Evolutionary conservation across 495 filamentous ascomycete species (phyloP).

Genomic region (Aspergillus campestris): DNA sequence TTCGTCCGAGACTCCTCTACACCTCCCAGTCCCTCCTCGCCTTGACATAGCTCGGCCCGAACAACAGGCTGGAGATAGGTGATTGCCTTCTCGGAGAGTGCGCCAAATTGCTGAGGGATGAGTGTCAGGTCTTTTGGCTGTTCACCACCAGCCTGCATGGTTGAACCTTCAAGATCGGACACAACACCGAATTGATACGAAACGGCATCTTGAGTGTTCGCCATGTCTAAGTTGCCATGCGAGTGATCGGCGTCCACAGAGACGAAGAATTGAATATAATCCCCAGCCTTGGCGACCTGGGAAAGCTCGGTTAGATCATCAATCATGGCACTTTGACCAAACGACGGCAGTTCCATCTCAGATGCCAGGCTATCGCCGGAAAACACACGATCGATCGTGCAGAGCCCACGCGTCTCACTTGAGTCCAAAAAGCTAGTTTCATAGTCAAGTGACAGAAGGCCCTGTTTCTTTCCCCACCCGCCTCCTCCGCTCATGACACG

Average conservation of each 20-base stretch:
- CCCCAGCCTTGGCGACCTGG: slow-evolving; percentile 38
- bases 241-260: slow-evolving; percentile 16
- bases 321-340: slow-evolving; percentile 16
- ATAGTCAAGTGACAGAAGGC: slow-evolving; percentile 75
- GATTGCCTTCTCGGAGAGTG: slow-evolving; percentile 43
- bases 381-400: slow-evolving; percentile 16
- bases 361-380: slow-evolving; percentile 4
- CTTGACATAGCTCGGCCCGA: not conserved
- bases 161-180: slow-evolving; percentile 13
- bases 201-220: slow-evolving; percentile 2
- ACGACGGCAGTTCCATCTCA: slow-evolving; percentile 9
- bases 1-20: slow-evolving; percentile 23
- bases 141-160: slow-evolving; percentile 3
- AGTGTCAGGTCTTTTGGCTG: slow-evolving; percentile 16
- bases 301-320: slow-evolving; percentile 34
- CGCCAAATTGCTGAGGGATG: slow-evolving; percentile 35
- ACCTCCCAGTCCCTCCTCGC: not conserved
- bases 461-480: slow-evolving; percentile 82
- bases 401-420: slow-evolving; percentile 5
- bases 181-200: slow-evolving; percentile 29
- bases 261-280: slow-evolving; percentile 43
- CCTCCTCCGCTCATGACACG: slow-evolving; percentile 80
- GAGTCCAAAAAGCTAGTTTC: slow-evolving; percentile 37
- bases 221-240: not conserved
- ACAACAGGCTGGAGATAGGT: slow-evolving; percentile 27